Base-by-base conservation (phyloP, 352 stramenopile genomes). In the Elongisporangium anandrum region DNA sequence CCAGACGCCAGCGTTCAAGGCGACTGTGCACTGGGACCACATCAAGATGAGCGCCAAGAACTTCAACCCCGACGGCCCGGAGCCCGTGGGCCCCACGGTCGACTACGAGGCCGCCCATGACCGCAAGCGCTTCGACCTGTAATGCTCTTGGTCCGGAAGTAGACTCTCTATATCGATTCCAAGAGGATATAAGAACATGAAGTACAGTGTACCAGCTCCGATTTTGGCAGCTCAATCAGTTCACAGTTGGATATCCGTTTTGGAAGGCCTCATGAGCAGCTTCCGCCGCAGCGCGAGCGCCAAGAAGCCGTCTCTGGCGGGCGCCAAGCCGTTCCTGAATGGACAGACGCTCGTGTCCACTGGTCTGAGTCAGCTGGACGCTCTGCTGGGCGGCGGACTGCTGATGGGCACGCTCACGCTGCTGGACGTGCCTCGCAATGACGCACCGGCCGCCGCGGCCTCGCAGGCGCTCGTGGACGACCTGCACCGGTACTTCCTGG, bases 1-100 rank as follows among this genome's bases (percentile, higher is more conserved):
- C 66, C 85, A 97, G 61, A 84, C 82, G n/a, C 72, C 73, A 9
- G 85, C 65, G 2, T 68, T 97, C n/a, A 45, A 77, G 39, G 66
- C 70, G 17, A 81, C 81, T 6, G 70, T 96, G 6, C 66, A 95
- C 63, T 95, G 97, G 78, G 60, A 88, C 20, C 88, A 98, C 70
- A 88, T 97, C 65, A 93, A 94, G 67, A 71, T 72, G 38, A 84
- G 96, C 60, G 95, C 93, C 60, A 94, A 78, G 59, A 83, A 77
- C 50, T 81, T 63, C 19, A 84, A 95, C 57, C 65, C 72, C 15
- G 56, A 69, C 16, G 85, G 95, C 52, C 84, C 96, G 54, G 66
- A 95, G 39, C 81, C 87, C 2, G 72, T 69, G n/a, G 88, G 90
- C 9, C 70, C 68, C 4, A 62, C 66, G 19, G 56, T 74, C 20